Base-by-base conservation (phyloP, 1,284 basidiomycete species). In the Ganoderma sinense region DNA sequence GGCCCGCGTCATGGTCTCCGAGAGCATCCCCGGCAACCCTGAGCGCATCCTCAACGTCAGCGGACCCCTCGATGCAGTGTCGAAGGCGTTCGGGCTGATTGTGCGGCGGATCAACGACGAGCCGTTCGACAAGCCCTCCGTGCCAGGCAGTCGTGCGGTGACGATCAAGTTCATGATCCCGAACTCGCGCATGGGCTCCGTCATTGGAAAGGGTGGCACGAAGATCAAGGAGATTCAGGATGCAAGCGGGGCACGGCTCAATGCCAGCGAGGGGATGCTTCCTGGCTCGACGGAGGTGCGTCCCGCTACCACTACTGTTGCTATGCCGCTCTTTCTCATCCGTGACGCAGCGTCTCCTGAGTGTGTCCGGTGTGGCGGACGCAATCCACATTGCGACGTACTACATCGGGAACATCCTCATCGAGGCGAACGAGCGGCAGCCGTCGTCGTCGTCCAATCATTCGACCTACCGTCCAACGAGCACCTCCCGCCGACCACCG, bases 171-270 rank as follows among this genome's bases (percentile, higher is more conserved):
- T 98, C 81, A 99, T 99, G 91, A 97, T 99, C 65, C 98, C 98
- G 75, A 98, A 99, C 84, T 97, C 97, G 20, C 93, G 97, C 70
- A 99, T 99, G 98, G 98, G 98, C 45, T 98, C 96, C 43, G 96
- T 99, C 70, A 99, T 99, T 77, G 98, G 98, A 71, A 98, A 98
- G 82, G 94, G 93, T 73, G 98, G 98, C 33, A 92, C 93, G 66
- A 99, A 99, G 83, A 99, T 99, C 82, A 99, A 99, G 85, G 98
- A 99, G 84, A 99, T 99, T 77, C 98, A 99, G 81, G 98, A 99
- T 78, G 97, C 97, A 16, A 97, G 95, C 73, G 98, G 98, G 45
- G 98, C 98, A 10, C 87, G 97, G 71, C 84, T 99, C 72, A 99
- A 98, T 78, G 98, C 98, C 8, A 97, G 94, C 76, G 98, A 99